phyloP scores from a whole-genome alignment of 78 protist genomes.

The Parvularia atlantis region DNA sequence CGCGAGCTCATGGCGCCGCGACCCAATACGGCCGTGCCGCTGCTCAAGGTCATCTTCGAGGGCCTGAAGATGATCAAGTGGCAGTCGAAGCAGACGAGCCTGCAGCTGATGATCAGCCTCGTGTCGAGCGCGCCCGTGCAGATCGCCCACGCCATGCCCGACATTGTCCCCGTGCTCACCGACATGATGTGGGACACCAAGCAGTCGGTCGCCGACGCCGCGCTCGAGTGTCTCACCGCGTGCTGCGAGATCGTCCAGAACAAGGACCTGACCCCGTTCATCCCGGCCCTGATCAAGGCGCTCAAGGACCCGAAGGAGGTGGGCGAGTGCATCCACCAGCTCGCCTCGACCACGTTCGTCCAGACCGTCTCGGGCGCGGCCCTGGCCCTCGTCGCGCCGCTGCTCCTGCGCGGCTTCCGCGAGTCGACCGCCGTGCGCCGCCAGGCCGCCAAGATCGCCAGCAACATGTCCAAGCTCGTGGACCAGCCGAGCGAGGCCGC shows the following conservation, averaged over 20 bases:
- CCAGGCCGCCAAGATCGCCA: conserved; percentile 35
- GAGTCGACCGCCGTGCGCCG: conserved; percentile 31
- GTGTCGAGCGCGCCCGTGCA: conserved; percentile 12
- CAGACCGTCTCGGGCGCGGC: conserved; percentile 32
- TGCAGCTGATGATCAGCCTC: conserved; percentile 3
- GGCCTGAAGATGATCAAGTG: conserved; percentile 6
- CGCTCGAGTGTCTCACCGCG: background rate
- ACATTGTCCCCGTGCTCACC: conserved; percentile 22
- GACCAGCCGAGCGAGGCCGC: conserved; percentile 44
- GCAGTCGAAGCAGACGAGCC: conserved; percentile 3
- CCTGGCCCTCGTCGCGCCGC: conserved; percentile 33
- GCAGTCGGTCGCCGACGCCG: conserved; percentile 24
- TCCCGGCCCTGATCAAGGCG: conserved; percentile 30
- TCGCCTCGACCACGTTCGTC: conserved; percentile 44
- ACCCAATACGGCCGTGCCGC: background rate
- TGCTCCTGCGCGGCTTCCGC: conserved; percentile 42
- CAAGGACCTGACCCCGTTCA: conserved; percentile 30
- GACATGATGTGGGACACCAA: conserved; percentile 29
- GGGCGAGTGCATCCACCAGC: conserved; percentile 43
- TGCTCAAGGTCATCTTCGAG: background rate
- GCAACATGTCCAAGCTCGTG: conserved; percentile 53
- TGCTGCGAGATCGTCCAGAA: conserved; percentile 18
- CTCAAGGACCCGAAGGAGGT: conserved; percentile 29
- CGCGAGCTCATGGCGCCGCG: too few species aligned
- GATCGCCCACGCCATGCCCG: conserved; percentile 14